These are phyloP conservation scores for Penicillium corylophilum DNA, from an alignment of 2,329 filamentous ascomycete species.

Conservation along the genomic window DNA sequence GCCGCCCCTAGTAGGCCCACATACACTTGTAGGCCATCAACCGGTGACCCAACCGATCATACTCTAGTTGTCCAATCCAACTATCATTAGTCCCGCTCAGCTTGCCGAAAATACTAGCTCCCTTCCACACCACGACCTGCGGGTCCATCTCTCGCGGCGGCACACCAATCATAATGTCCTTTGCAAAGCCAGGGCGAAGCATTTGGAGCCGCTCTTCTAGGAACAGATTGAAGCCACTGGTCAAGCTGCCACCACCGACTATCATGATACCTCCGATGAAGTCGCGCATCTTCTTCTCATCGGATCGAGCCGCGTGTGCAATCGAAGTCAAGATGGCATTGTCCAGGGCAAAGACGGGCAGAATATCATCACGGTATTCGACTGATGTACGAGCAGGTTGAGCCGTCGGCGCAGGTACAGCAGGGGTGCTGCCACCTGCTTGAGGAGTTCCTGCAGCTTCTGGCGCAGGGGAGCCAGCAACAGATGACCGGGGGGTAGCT, in stretches of 20 bases:
- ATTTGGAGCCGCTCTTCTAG: slow-evolving; percentile 79
- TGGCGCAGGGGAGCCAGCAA: slow-evolving; percentile 82
- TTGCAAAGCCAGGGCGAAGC: slow-evolving; percentile 59
- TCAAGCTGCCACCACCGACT: slow-evolving; percentile 79
- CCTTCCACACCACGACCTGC: slow-evolving; percentile 98
- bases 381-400: slow-evolving; percentile 44
- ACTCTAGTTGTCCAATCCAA: slow-evolving; percentile 87
- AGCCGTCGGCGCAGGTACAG: slow-evolving; percentile 31
- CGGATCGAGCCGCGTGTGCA: slow-evolving; percentile 77
- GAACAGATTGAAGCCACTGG: slow-evolving; percentile 74
- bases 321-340: slow-evolving; percentile 88
- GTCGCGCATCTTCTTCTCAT: slow-evolving; percentile 91
- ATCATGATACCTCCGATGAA: slow-evolving; percentile 89
- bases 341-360: slow-evolving; percentile 82
- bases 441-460: slow-evolving; percentile 71
- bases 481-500: slow-evolving; percentile 78
- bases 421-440: slow-evolving; percentile 46
- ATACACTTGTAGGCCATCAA: slow-evolving; percentile 79
- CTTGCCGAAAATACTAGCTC: slow-evolving; percentile 92
- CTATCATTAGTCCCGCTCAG: slow-evolving; percentile 83
- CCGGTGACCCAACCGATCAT: slow-evolving; percentile 78
- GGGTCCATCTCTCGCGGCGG: slow-evolving; percentile 93
- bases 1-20: slow-evolving; percentile 53
- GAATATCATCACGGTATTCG: slow-evolving; percentile 70
- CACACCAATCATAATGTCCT: slow-evolving; percentile 66